Base-by-base conservation (phyloP, 495 filamentous ascomycete species). In the Hypoxylon lenormandii region DNA sequence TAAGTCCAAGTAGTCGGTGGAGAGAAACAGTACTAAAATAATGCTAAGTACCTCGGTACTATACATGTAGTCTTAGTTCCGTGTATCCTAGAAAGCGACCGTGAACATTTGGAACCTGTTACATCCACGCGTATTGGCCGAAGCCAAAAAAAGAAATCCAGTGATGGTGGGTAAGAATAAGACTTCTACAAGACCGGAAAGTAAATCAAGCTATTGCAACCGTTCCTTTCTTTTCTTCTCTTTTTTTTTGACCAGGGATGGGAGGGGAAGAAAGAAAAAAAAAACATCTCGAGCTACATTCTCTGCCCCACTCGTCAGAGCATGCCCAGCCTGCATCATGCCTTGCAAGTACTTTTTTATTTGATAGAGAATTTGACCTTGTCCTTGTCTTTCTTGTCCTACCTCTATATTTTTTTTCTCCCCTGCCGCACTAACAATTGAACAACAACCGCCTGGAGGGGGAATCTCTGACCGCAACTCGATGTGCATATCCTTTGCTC, bases 401-500 rank as follows among this genome's bases (percentile, higher is more conserved):
- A 49, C 52, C 62, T 69, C 45, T 22, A 47, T 46, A 2, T 33
- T 55, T 60, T 37, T 40, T 48, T 33, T 33, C 30, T 33, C 30
- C 6, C 53, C 36, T 54, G 37, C 18, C 33, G 42, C 56, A 36
- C 57, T 61, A 67, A 61, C 16, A 61, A 49, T 19, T n/a, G 12
- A n/a, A 50, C 47, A 13, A 42, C 36, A 12, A 8, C 37, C 26
- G 49, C 43, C 21, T 42, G 51, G 45, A 38, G 15, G 23, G 26
- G 48, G 7, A 22, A 56, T 63, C 28, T 63, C 58, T 71, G 68
- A 71, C 68, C 68, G 68, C 68, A 71, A 71, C 58, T 71, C 40
- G 19, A 53, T n/a, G 55, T 64, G 30, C 48, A 46, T n/a, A n/a
- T 21, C 21, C 36, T 26, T 42, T 30, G 15, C 28, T 43, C 45